Evolutionary conservation across 2,329 filamentous ascomycete species (phyloP).

Genomic region (Lomentospora prolificans): DNA sequence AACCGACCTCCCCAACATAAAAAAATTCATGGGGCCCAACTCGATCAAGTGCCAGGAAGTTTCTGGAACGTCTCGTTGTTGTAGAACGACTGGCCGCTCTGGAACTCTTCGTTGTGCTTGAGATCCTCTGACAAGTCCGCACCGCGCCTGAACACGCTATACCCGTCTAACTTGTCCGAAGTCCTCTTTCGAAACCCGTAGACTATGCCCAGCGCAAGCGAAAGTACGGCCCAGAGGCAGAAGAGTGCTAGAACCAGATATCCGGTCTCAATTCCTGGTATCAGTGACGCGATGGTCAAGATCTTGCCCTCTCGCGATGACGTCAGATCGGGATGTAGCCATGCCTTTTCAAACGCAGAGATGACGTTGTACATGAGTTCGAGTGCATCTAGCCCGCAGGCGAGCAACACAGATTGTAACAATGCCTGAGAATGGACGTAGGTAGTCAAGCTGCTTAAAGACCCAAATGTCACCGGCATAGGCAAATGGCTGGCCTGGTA

Average conservation of each 20-base stretch:
- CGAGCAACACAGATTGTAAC: not conserved
- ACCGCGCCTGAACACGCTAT: not conserved
- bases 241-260: not conserved
- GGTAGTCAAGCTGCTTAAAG: not conserved
- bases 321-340: not conserved
- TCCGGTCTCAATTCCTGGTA: not conserved
- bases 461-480: too few relatives aligned
- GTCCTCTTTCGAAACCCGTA: slow-evolving; percentile 5
- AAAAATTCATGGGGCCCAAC: too few relatives aligned
- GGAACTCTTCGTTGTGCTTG: not conserved
- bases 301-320: not conserved
- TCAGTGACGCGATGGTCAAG: not conserved
- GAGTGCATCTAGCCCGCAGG: not conserved
- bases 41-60: not conserved
- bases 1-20: too few relatives aligned
- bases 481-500: not conserved
- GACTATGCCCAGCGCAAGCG: not conserved
- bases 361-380: not conserved
- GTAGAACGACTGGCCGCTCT: not conserved
- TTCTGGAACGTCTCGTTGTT: not conserved
- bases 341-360: not conserved
- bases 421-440: not conserved
- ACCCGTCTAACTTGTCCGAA: not conserved
- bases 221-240: not conserved
- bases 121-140: not conserved